These are phyloP conservation scores for Mucor lusitanicus DNA, from an alignment of 371 early-diverging fungal species.

Conservation along the genomic window DNA sequence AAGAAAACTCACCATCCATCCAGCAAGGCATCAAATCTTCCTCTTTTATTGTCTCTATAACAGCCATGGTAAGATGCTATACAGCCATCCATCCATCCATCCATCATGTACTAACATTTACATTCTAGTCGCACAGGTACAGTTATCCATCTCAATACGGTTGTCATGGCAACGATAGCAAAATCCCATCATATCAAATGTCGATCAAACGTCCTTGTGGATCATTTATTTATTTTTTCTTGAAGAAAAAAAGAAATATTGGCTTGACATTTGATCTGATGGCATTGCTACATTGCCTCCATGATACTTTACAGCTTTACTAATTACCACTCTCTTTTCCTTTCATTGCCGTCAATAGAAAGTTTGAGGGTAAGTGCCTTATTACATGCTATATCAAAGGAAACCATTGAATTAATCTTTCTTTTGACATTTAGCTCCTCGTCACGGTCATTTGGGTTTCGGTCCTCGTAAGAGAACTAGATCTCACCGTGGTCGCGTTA, in stretches of 20 bases:
- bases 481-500: constrained; percentile 94
- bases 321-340: neutral
- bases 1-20: constrained; percentile 1
- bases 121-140: constrained; percentile 28
- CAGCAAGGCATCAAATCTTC: constrained; percentile 3
- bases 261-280: neutral
- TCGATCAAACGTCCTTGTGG: neutral
- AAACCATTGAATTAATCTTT: neutral
- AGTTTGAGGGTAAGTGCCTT: constrained; percentile 19
- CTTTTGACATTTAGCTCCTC: constrained; percentile 63
- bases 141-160: neutral
- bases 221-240: neutral
- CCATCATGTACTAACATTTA: constrained; percentile 8
- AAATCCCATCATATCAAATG: neutral
- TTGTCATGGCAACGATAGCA: neutral
- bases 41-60: constrained; percentile 31
- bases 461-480: constrained; percentile 98
- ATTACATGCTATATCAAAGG: too few relatives aligned
- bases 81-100: constrained; percentile 30
- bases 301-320: neutral
- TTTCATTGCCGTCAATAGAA: constrained; percentile 8
- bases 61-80: constrained; percentile 21
- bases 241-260: neutral
- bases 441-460: constrained; percentile 99
- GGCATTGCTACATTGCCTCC: neutral